phyloP scores from a whole-genome alignment of 331 rosid species.

The Acacia pycnantha region DNA sequence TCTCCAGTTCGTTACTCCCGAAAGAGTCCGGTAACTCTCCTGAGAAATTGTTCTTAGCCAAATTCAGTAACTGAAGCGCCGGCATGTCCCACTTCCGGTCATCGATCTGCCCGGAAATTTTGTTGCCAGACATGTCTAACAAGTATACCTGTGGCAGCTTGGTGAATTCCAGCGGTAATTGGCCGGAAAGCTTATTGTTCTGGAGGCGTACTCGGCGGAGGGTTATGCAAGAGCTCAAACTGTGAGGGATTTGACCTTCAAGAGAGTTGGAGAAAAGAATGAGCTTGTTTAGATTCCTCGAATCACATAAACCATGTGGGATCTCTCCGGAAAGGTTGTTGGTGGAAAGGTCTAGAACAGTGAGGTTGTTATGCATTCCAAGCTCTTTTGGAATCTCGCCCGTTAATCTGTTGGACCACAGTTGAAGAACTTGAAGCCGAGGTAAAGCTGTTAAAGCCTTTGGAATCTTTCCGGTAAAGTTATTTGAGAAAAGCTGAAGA shows the following conservation, averaged over 20 bases:
- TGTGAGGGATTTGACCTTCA: slow-evolving; percentile 41
- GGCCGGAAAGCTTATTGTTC: slow-evolving; percentile 70
- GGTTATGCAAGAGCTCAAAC: slow-evolving; percentile 48
- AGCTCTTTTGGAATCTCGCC: slow-evolving; percentile 59
- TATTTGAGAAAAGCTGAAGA: slow-evolving; percentile 66
- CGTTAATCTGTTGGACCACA: slow-evolving; percentile 62
- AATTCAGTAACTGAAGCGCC: slow-evolving; percentile 73
- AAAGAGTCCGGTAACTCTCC: slow-evolving; percentile 65
- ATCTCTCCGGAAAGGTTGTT: slow-evolving; percentile 54
- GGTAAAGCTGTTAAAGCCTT: slow-evolving; percentile 44
- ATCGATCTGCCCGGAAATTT: slow-evolving; percentile 62
- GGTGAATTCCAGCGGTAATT: slow-evolving; percentile 31
- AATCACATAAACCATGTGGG: slow-evolving; percentile 45
- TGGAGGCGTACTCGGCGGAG: slow-evolving; percentile 66
- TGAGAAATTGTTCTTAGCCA: slow-evolving; percentile 57
- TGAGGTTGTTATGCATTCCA: slow-evolving; percentile 53
- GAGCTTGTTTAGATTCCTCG: slow-evolving; percentile 56
- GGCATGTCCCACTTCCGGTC: slow-evolving; percentile 67
- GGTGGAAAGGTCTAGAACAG: slow-evolving; percentile 62
- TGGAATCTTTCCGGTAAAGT: slow-evolving; percentile 56
- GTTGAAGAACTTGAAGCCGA: slow-evolving; percentile 63
- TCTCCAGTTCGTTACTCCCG: slow-evolving; percentile 56
- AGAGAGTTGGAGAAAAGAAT: slow-evolving; percentile 67
- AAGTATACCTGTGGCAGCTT: slow-evolving; percentile 53
- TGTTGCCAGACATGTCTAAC: slow-evolving; percentile 64